These are phyloP conservation scores for Acorus calamus DNA, from an alignment of 106 monocot genomes.

Conservation along the genomic window DNA sequence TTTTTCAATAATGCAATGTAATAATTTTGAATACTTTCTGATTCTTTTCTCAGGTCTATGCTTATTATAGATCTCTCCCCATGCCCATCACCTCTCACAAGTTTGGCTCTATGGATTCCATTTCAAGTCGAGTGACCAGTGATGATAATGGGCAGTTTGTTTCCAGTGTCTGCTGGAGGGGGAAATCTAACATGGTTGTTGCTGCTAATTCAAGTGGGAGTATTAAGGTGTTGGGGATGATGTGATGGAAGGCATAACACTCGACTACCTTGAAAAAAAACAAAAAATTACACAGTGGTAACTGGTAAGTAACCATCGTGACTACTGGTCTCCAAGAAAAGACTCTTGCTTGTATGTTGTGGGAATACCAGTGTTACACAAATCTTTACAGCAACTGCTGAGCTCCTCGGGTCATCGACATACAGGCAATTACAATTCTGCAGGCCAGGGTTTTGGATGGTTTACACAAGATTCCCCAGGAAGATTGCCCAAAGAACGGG, in stretches of 20 bases:
- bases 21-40: background rate
- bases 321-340: too few species aligned
- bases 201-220: constrained; percentile 81
- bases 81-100: constrained; percentile 90
- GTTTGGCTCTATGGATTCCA: constrained; percentile 82
- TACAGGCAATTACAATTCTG: too few species aligned
- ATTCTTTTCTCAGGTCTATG: constrained; percentile 47
- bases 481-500: too few species aligned
- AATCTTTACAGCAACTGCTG: too few species aligned
- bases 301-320: too few species aligned
- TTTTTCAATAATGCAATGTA: background rate
- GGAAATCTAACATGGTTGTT: constrained; percentile 68
- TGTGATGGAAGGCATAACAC: constrained; percentile 17
- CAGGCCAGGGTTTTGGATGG: too few species aligned
- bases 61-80: constrained; percentile 79
- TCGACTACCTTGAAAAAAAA: too few species aligned
- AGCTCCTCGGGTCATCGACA: too few species aligned
- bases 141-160: constrained; percentile 80
- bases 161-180: constrained; percentile 90
- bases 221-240: constrained; percentile 70
- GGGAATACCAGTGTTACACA: too few species aligned
- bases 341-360: too few species aligned
- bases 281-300: too few species aligned
- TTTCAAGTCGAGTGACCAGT: constrained; percentile 60
- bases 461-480: too few species aligned